Percentiles rank a stretch among this genome's conserved stretches.
These are phyloP conservation scores for Choiromyces venosus DNA, from an alignment of 495 filamentous ascomycete genomes.

Conservation along the genomic window DNA sequence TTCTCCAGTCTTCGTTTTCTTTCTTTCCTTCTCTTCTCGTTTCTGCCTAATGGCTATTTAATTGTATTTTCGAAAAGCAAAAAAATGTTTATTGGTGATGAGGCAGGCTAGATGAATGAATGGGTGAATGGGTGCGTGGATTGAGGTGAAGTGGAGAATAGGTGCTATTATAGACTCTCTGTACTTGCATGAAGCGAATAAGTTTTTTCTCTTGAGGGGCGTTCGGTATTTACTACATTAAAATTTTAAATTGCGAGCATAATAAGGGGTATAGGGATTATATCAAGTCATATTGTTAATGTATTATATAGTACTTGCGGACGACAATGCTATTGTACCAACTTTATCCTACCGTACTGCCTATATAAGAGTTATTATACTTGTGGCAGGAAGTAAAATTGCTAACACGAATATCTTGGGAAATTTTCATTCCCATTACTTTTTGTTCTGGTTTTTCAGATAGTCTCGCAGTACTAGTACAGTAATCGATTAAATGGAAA, in stretches of 20 bases:
- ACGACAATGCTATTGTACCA: not conserved
- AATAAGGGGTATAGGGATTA: not conserved
- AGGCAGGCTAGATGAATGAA: not conserved
- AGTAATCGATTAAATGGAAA: not conserved
- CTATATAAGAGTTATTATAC: not conserved
- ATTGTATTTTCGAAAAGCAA: conserved; percentile 10
- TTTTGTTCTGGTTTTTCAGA: not conserved
- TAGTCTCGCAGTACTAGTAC: too few species aligned
- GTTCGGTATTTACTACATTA: not conserved
- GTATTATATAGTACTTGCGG: too few species aligned
- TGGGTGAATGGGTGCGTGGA: not conserved
- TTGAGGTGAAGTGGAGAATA: not conserved
- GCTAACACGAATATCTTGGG: not conserved
- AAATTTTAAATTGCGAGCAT: not conserved
- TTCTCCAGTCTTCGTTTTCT: conserved; percentile 19
- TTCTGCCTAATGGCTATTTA: conserved; percentile 23
- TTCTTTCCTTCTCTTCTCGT: conserved; percentile 3
- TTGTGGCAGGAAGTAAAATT: not conserved
- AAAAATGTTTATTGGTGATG: not conserved
- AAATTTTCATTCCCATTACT: not conserved
- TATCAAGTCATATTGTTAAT: not conserved
- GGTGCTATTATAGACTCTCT: not conserved
- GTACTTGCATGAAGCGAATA: not conserved
- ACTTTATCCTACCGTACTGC: not conserved
- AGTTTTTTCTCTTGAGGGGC: not conserved